phyloP scores from a whole-genome alignment of 306 rosid genomes.

The Parietaria judaica region DNA sequence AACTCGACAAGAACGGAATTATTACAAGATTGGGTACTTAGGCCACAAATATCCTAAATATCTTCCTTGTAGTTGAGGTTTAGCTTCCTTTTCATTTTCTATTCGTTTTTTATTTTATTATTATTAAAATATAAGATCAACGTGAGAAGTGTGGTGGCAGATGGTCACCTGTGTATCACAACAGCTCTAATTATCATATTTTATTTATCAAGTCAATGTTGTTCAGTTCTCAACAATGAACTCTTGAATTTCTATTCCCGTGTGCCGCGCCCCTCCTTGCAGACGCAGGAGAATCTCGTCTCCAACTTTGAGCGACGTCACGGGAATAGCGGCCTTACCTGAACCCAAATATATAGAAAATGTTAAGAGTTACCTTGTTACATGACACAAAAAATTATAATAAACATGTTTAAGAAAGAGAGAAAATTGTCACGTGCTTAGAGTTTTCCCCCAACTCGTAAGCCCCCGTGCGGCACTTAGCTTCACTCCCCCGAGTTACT shows the following conservation, averaged over 20 bases:
- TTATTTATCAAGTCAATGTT: constrained; percentile 10
- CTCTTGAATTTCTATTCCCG: constrained; percentile 88
- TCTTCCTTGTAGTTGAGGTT: too few species aligned
- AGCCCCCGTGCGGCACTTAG: too few species aligned
- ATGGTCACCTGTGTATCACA: constrained; percentile 5
- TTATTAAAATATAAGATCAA: too few species aligned
- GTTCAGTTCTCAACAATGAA: constrained; percentile 81
- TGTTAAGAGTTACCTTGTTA: background rate
- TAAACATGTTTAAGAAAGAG: constrained; percentile 1
- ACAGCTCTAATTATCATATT: constrained; percentile 15
- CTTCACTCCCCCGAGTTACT: too few species aligned
- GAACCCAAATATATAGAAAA: background rate
- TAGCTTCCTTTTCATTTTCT: too few species aligned
- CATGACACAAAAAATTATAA: background rate
- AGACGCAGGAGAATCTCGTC: constrained; percentile 63
- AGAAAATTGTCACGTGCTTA: too few species aligned
- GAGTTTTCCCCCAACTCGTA: too few species aligned
- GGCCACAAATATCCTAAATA: too few species aligned
- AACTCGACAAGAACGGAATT: too few species aligned
- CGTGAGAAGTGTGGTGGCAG: background rate
- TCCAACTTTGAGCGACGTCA: constrained; percentile 68
- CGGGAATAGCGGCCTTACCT: constrained; percentile 59
- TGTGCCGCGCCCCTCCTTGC: constrained; percentile 89
- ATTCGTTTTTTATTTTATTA: too few species aligned
- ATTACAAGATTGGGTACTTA: too few species aligned